Evolutionary conservation across 352 stramenopile genomes (phyloP).

Genomic region (Pythium phragmiticola): DNA sequence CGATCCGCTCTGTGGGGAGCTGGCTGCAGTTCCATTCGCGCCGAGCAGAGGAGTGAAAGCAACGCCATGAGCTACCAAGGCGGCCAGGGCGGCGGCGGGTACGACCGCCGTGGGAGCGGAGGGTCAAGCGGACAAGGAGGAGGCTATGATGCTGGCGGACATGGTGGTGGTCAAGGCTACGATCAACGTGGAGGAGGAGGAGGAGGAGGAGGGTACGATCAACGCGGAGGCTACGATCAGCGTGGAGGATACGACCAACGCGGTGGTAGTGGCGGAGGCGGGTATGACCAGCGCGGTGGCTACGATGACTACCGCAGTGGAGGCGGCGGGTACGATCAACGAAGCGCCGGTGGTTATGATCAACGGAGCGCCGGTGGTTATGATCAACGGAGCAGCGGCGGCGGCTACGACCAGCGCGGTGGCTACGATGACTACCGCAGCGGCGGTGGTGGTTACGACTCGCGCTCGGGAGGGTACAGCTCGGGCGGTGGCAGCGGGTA

Average conservation of each 20-base stretch:
- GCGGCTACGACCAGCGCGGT: conserved; percentile 30
- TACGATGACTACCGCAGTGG: conserved; percentile 21
- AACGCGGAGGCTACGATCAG: conserved; percentile 23
- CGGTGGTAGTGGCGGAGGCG: conserved; percentile 15
- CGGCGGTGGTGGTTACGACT: conserved; percentile 31
- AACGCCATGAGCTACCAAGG: conserved; percentile 47
- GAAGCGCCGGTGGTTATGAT: conserved; percentile 24
- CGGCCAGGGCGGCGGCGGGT: conserved; percentile 29
- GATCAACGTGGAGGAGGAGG: conserved; percentile 9
- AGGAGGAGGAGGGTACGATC: conserved; percentile 33
- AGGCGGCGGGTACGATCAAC: conserved; percentile 26
- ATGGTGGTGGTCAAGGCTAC: conserved; percentile 14
- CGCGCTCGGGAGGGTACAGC: conserved; percentile 27
- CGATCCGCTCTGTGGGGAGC: conserved; percentile 9
- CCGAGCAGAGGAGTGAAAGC: background rate
- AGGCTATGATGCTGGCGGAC: conserved; percentile 5
- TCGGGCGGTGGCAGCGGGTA: conserved; percentile 25
- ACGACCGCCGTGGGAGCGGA: conserved; percentile 30
- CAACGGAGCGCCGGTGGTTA: conserved; percentile 19
- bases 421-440: conserved; percentile 28
- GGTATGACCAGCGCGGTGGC: conserved; percentile 29
- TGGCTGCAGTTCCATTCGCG: conserved; percentile 4
- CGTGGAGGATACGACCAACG: conserved; percentile 23
- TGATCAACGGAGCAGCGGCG: conserved; percentile 15
- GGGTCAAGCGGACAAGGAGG: conserved; percentile 7